These are phyloP conservation scores for Naganishia cerealis DNA, from an alignment of 1,284 basidiomycete species.

Conservation along the genomic window DNA sequence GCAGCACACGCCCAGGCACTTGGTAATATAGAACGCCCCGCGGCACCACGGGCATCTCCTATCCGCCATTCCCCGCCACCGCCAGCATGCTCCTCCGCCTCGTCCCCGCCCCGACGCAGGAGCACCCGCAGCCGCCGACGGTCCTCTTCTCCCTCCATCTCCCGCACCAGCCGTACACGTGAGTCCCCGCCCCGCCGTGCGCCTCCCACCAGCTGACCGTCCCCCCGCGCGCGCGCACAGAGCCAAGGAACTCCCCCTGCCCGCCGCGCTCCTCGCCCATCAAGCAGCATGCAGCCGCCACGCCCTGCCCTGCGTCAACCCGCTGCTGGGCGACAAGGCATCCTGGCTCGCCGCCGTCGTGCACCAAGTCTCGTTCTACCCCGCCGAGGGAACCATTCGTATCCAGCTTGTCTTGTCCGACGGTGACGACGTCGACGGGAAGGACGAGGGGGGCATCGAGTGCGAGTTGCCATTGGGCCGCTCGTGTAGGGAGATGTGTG, in stretches of 20 bases:
- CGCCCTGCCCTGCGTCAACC: slow-evolving; percentile 52
- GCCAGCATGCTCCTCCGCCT: slow-evolving; percentile 69
- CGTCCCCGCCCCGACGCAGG: slow-evolving; percentile 58
- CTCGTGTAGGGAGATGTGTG: slow-evolving; percentile 41
- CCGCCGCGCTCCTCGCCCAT: slow-evolving; percentile 52
- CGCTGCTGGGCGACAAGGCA: slow-evolving; percentile 53
- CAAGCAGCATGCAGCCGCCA: slow-evolving; percentile 49
- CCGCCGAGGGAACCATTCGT: slow-evolving; percentile 42
- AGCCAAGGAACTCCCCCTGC: slow-evolving; percentile 49
- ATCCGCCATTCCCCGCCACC: neutral
- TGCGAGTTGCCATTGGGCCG: slow-evolving; percentile 43
- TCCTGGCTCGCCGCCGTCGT: slow-evolving; percentile 52
- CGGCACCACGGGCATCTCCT: too few relatives aligned
- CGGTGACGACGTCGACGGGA: neutral
- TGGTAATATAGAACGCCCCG: too few relatives aligned
- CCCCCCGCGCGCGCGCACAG: slow-evolving; percentile 22
- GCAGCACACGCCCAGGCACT: too few relatives aligned
- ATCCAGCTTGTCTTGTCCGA: slow-evolving; percentile 45
- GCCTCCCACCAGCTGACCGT: slow-evolving; percentile 4
- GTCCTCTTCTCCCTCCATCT: slow-evolving; percentile 71
- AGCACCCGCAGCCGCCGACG: slow-evolving; percentile 62
- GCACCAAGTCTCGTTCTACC: slow-evolving; percentile 42
- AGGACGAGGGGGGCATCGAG: too few relatives aligned
- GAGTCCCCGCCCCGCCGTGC: slow-evolving; percentile 31
- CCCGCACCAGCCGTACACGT: slow-evolving; percentile 59